phyloP scores from a whole-genome alignment of 164 flowering plant genomes.

The Aristolochia fimbriata region DNA sequence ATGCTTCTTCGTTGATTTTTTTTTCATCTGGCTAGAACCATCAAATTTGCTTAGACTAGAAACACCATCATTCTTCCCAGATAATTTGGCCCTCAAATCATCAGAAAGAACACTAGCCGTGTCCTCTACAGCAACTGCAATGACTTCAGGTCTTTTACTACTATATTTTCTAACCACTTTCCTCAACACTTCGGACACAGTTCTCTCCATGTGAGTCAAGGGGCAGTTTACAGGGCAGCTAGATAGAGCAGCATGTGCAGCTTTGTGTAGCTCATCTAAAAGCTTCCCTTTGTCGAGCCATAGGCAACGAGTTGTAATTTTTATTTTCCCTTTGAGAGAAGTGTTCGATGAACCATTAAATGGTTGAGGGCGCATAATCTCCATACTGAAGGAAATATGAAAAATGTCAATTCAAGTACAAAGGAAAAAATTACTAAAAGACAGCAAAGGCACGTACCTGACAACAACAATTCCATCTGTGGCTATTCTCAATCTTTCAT shows the following conservation, averaged over 20 bases:
- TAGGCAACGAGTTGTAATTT: conserved; percentile 89
- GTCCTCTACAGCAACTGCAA: conserved; percentile 78
- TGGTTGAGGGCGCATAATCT: conserved; percentile 70
- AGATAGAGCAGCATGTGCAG: conserved; percentile 90
- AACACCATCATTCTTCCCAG: conserved; percentile 50
- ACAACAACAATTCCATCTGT: conserved; percentile 87
- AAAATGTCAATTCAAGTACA: not conserved
- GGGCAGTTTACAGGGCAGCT: conserved; percentile 89
- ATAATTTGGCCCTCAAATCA: conserved; percentile 51
- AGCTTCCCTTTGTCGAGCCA: conserved; percentile 99
- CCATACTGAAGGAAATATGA: conserved; percentile 57
- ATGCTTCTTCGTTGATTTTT: conserved; percentile 15
- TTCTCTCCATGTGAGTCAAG: conserved; percentile 79
- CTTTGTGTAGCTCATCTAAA: conserved; percentile 81
- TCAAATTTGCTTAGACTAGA: conserved; percentile 32
- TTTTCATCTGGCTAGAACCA: conserved; percentile 26
- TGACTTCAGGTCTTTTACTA: conserved; percentile 90
- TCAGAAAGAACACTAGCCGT: conserved; percentile 63
- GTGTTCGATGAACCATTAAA: conserved; percentile 28
- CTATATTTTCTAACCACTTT: conserved; percentile 93
- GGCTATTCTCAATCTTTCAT: conserved; percentile 88
- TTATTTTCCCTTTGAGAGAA: conserved; percentile 74
- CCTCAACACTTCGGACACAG: conserved; percentile 78
- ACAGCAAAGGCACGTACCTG: conserved; percentile 36
- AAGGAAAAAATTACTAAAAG: not conserved